Evolutionary conservation across 2,329 filamentous ascomycete species (phyloP), one percentile per base, ranked within the genome.

Genomic region (Verticillium klebahnii): DNA sequence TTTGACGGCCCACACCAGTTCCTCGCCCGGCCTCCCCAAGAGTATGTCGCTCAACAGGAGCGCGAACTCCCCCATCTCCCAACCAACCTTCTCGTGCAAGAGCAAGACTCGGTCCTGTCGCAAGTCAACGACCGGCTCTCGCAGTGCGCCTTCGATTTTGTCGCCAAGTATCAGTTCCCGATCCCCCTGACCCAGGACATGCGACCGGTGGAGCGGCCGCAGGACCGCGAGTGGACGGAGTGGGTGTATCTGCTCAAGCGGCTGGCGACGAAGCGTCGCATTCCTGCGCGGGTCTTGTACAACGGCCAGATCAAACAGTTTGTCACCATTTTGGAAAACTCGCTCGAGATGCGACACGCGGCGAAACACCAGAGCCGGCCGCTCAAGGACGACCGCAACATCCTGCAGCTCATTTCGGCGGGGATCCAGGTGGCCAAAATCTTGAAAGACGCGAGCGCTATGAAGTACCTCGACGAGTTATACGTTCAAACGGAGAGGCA

Each of bases 271-370:
- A 95, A 94, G 78, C 85, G 92, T 67, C 87, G 92, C 65, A 94
- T 96, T 68, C 92, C 92, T 6, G 90, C 92, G 56, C 83, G 91
- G 61, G 90, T 95, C 23, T 80, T 96, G 54, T 95, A 94, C 80
- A 91, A 95, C 73, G 90, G 91, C 63, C 92, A 96, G 77, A 96
- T 96, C 77, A 95, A 94, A 78, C 91, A 95, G 75, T 88, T 96
- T 75, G 90, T 95, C 67, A 95, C 92, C 52, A 90, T 95, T 34
- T 78, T 96, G 69, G 92, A 96, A 72, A 96, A 95, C 76, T 93
- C 90, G 57, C 80, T 96, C 70, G 91, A 94, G 78, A 93, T 93
- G 90, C 84, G 91, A 65, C 91, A 94, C 74, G 90, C 90, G 63
- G 89, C 91, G 57, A 93, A 92, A 75, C 89, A 93, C 76, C 90